Conservation (phyloP, 148 eudicot genomes). For the Amaranthus palmeri region DNA sequence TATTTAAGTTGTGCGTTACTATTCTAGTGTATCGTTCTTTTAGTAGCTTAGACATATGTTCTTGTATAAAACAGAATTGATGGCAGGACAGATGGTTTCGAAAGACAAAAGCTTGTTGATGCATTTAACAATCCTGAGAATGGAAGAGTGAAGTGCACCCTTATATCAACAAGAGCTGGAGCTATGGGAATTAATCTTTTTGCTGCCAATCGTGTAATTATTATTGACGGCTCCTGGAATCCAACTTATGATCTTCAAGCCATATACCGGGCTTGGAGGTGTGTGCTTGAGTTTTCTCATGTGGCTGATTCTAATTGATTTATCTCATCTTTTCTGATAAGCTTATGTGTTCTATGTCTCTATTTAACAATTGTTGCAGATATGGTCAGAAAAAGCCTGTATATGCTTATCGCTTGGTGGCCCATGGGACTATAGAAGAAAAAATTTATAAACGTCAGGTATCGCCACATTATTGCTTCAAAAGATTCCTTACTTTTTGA, state of each 20-base stretch:
- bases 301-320: not conserved
- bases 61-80: constrained; percentile 58
- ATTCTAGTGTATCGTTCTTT: constrained; percentile 1
- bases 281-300: constrained; percentile 8
- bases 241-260: constrained; percentile 99
- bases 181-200: constrained; percentile 91
- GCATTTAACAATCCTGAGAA: constrained; percentile 73
- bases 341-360: not conserved
- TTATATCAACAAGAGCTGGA: constrained; percentile 96
- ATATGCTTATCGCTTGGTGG: constrained; percentile 91
- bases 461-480: constrained; percentile 10
- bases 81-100: constrained; percentile 79
- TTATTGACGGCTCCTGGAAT: constrained; percentile 97
- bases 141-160: constrained; percentile 78
- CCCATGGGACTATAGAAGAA: constrained; percentile 94
- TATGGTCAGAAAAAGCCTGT: constrained; percentile 97
- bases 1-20: not conserved
- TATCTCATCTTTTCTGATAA: not conserved
- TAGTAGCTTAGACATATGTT: constrained; percentile 8
- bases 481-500: not conserved
- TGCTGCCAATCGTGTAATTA: constrained; percentile 95
- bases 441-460: constrained; percentile 99
- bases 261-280: constrained; percentile 97
- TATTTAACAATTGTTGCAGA: constrained; percentile 35
- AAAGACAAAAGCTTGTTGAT: constrained; percentile 87